Evolutionary conservation across 371 early-diverging fungal genomes (phyloP).

Genomic region (Sporodiniella umbellata): DNA sequence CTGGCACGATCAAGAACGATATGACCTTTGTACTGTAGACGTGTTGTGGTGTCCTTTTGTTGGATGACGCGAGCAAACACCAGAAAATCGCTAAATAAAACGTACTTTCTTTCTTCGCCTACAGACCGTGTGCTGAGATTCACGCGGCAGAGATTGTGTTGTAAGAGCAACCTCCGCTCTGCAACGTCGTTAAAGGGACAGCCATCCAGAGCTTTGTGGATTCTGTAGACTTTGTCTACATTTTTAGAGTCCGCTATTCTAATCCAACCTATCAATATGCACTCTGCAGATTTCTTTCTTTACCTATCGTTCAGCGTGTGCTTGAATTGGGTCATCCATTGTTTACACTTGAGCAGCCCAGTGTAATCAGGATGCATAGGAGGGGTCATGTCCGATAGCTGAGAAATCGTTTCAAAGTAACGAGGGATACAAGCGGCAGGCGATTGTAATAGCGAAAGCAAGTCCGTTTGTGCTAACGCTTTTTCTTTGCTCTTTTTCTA

Average conservation of each 20-base stretch:
- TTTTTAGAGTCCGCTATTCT: slow-evolving; percentile 44
- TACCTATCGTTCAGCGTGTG: slow-evolving; percentile 31
- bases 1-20: slow-evolving; percentile 31
- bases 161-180: slow-evolving; percentile 32
- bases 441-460: slow-evolving; percentile 35
- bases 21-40: slow-evolving; percentile 43
- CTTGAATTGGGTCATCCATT: slow-evolving; percentile 22
- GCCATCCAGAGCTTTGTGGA: slow-evolving; percentile 35
- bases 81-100: slow-evolving; percentile 41
- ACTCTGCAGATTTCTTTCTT: background rate
- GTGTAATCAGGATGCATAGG: slow-evolving; percentile 40
- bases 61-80: slow-evolving; percentile 32
- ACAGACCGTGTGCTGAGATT: slow-evolving; percentile 18
- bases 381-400: slow-evolving; percentile 28
- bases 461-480: slow-evolving; percentile 20
- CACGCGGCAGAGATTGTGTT: slow-evolving; percentile 30
- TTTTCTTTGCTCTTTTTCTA: slow-evolving; percentile 26
- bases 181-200: slow-evolving; percentile 40
- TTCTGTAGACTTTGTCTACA: slow-evolving; percentile 40
- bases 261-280: slow-evolving; percentile 17
- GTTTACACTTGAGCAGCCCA: slow-evolving; percentile 28
- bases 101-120: slow-evolving; percentile 38
- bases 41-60: slow-evolving; percentile 13
- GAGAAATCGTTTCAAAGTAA: slow-evolving; percentile 29
- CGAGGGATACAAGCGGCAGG: slow-evolving; percentile 38